Evolutionary conservation across 2,329 filamentous ascomycete species (phyloP).

Genomic region (Calonectria fujianensis): DNA sequence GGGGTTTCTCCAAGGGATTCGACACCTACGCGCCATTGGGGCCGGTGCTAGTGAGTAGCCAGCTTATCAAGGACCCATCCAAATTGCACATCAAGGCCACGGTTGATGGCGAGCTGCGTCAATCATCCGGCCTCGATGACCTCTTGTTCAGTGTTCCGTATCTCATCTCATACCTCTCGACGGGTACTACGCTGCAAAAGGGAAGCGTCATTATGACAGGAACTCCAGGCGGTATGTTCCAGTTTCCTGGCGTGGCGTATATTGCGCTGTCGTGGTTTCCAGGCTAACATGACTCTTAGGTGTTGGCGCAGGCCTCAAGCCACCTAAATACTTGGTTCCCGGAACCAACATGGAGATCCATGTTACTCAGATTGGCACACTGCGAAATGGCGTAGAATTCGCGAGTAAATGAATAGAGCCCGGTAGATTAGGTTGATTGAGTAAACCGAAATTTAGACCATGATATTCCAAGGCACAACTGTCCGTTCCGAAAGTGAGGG

Average conservation of each 20-base stretch:
- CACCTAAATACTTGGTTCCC: slow-evolving; percentile 61
- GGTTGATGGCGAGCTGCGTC: slow-evolving; percentile 68
- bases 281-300: slow-evolving; percentile 46
- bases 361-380: slow-evolving; percentile 63
- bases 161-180: slow-evolving; percentile 59
- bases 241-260: neutral
- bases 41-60: slow-evolving; percentile 58
- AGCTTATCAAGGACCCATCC: slow-evolving; percentile 54
- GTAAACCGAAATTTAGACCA: neutral
- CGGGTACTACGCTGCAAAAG: slow-evolving; percentile 64
- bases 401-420: neutral
- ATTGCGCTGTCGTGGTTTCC: neutral
- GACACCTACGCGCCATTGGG: slow-evolving; percentile 72
- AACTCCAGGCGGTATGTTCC: slow-evolving; percentile 55
- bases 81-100: slow-evolving; percentile 65
- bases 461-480: neutral
- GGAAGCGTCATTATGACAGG: slow-evolving; percentile 68
- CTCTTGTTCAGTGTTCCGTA: slow-evolving; percentile 65
- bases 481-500: neutral
- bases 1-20: slow-evolving; percentile 63
- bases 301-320: slow-evolving; percentile 66
- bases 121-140: slow-evolving; percentile 64
- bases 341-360: slow-evolving; percentile 63
- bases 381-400: slow-evolving; percentile 60
- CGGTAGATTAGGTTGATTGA: neutral